A percentile compares a stretch with the other conserved stretches of the same genome.
Conservation (phyloP, 208 protist species). For the Spironucleus salmonicida region DNA sequence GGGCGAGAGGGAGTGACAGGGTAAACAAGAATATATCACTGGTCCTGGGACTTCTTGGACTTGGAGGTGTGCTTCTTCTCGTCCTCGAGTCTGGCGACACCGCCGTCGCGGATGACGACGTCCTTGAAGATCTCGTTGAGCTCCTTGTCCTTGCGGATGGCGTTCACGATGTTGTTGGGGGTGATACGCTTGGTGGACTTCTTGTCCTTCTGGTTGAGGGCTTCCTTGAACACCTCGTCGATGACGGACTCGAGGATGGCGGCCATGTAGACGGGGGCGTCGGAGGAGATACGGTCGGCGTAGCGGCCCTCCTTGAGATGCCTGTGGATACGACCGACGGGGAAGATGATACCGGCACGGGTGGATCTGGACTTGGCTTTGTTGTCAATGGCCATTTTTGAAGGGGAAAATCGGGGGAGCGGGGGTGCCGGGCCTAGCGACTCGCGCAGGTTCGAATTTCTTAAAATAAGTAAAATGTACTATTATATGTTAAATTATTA, state of each 20-base stretch:
- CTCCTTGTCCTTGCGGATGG: slow-evolving; percentile 93
- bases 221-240: slow-evolving; percentile 88
- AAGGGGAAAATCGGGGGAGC: too few relatives aligned
- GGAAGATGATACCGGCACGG: slow-evolving; percentile 50
- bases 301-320: slow-evolving; percentile 78
- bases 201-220: slow-evolving; percentile 82
- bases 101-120: slow-evolving; percentile 52
- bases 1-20: too few relatives aligned
- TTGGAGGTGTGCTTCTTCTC: slow-evolving; percentile 1
- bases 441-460: too few relatives aligned
- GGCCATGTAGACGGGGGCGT: slow-evolving; percentile 86
- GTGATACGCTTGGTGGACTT: slow-evolving; percentile 85
- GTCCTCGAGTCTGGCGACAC: slow-evolving; percentile 19
- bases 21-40: too few relatives aligned
- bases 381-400: too few relatives aligned
- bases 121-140: slow-evolving; percentile 86
- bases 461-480: too few relatives aligned
- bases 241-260: slow-evolving; percentile 94
- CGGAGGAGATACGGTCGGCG: slow-evolving; percentile 76
- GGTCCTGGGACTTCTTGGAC: slow-evolving; percentile 20
- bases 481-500: too few relatives aligned
- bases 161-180: slow-evolving; percentile 86
- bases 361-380: slow-evolving; percentile 31
- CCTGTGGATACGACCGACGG: slow-evolving; percentile 92
- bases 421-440: too few relatives aligned